Percentiles rank a stretch among this genome's conserved stretches.
phyloP scores from a whole-genome alignment of 495 filamentous ascomycete species.

The Neurospora sp. region DNA sequence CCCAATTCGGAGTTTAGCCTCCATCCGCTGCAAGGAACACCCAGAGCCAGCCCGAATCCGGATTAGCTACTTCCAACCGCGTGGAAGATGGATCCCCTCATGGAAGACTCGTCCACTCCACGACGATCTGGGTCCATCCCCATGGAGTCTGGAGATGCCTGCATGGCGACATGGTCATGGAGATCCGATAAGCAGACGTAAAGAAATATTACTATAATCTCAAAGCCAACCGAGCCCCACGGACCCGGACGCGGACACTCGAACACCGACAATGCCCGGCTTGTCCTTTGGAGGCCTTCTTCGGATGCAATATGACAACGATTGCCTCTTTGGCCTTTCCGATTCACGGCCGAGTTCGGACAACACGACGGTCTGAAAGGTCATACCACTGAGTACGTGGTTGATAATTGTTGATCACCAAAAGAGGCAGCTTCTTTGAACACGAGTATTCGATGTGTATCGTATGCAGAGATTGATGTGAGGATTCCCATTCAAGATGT shows the following conservation, averaged over 20 bases:
- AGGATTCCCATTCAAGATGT: not conserved
- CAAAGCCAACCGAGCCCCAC: not conserved
- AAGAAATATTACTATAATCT: not conserved
- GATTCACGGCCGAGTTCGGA: not conserved
- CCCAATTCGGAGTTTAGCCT: not conserved
- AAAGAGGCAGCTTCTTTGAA: not conserved
- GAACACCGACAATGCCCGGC: not conserved
- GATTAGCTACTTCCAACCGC: not conserved
- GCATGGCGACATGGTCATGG: not conserved
- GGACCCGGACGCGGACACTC: not conserved
- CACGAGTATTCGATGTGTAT: not conserved
- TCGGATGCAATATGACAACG: not conserved
- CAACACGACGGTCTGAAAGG: not conserved
- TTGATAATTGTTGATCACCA: not conserved
- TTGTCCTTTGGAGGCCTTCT: not conserved
- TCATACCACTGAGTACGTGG: not conserved
- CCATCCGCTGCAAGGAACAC: not conserved
- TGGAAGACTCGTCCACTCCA: not conserved
- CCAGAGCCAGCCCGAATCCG: not conserved
- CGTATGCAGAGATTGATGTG: not conserved
- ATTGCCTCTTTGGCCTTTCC: not conserved
- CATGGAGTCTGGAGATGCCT: not conserved
- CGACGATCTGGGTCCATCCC: not conserved
- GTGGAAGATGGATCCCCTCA: not conserved
- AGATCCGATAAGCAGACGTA: not conserved